phyloP scores from a whole-genome alignment of 805 yeast species.

The Pichia pseudocactophila region DNA sequence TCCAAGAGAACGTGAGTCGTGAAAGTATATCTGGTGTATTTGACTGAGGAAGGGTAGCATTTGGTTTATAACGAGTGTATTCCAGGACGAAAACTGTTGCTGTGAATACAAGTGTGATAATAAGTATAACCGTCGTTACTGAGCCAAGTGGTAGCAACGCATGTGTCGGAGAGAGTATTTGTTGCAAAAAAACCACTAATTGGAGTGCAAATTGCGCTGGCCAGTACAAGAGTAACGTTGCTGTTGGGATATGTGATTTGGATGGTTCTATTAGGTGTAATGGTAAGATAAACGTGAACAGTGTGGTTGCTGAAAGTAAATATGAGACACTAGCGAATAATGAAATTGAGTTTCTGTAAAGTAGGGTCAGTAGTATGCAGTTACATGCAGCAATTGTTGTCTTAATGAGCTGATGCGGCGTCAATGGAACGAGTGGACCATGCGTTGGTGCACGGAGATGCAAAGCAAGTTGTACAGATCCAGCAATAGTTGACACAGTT shows the following conservation, averaged over 20 bases:
- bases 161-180: conserved; percentile 23
- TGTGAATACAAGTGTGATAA: conserved; percentile 25
- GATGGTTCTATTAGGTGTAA: conserved; percentile 37
- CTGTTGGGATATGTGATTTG: conserved; percentile 30
- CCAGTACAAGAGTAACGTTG: conserved; percentile 36
- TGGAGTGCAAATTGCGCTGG: conserved; percentile 17
- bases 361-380: conserved; percentile 3
- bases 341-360: not conserved
- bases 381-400: conserved; percentile 11
- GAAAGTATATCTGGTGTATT: conserved; percentile 55
- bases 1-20: conserved; percentile 78
- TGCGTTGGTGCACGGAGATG: conserved; percentile 7
- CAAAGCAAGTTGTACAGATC: conserved; percentile 16
- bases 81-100: conserved; percentile 32
- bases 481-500: conserved; percentile 11
- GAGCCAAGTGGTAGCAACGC: conserved; percentile 8
- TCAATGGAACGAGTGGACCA: conserved; percentile 8
- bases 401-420: conserved; percentile 10
- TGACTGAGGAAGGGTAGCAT: conserved; percentile 24
- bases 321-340: conserved; percentile 11
- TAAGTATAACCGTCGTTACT: conserved; percentile 17
- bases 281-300: conserved; percentile 29
- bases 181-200: conserved; percentile 17
- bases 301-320: conserved; percentile 8
- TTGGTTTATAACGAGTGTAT: conserved; percentile 29